These are phyloP conservation scores for Backusella australiensis DNA, from an alignment of 192 early-diverging fungal genomes.

Conservation along the genomic window DNA sequence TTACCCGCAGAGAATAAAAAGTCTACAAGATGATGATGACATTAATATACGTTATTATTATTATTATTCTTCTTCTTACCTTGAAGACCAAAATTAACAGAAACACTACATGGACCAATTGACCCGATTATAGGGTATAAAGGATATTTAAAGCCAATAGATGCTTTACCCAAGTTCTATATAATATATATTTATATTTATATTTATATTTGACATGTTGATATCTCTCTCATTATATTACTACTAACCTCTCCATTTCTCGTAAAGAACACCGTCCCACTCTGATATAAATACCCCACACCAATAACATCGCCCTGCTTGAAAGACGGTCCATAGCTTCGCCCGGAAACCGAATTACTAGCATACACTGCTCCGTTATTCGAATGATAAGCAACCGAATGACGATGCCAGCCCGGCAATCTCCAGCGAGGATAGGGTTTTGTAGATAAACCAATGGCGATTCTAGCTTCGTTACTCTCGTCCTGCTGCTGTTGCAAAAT, in stretches of 20 bases:
- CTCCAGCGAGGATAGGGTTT: slow-evolving; percentile 72
- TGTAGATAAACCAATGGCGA: slow-evolving; percentile 63
- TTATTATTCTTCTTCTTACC: neutral
- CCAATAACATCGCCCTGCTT: slow-evolving; percentile 74
- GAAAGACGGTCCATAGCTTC: slow-evolving; percentile 59
- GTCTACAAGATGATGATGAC: neutral
- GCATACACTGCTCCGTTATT: slow-evolving; percentile 62
- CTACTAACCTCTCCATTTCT: slow-evolving; percentile 56
- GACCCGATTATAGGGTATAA: slow-evolving; percentile 58
- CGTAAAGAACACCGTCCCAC: slow-evolving; percentile 70
- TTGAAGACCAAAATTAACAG: slow-evolving; percentile 72
- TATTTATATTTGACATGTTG: neutral
- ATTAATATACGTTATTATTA: neutral
- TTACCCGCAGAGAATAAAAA: slow-evolving; percentile 21
- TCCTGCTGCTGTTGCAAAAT: slow-evolving; percentile 50
- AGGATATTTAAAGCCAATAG: slow-evolving; percentile 66
- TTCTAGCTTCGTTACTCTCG: slow-evolving; percentile 48
- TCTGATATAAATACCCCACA: slow-evolving; percentile 67
- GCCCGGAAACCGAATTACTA: slow-evolving; percentile 60
- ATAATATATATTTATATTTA: neutral
- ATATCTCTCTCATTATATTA: neutral
- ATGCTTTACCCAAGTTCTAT: slow-evolving; percentile 56
- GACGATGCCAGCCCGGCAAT: slow-evolving; percentile 69
- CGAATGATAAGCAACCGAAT: slow-evolving; percentile 67
- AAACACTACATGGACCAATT: slow-evolving; percentile 46